Evolutionary conservation across 345 rosid species (phyloP).

Genomic region (Abelmoschus esculentus): DNA sequence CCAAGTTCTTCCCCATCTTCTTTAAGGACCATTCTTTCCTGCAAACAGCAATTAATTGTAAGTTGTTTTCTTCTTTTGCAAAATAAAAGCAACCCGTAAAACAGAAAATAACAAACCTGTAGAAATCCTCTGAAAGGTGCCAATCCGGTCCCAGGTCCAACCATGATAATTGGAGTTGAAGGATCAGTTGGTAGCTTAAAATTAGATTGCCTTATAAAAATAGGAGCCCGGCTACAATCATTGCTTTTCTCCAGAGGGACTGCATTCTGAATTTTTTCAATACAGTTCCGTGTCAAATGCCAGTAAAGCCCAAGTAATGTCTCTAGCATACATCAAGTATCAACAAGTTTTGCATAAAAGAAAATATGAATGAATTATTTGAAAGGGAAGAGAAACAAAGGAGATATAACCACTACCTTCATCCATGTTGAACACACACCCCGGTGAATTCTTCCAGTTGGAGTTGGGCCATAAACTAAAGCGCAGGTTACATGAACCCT

Average conservation of each 20-base stretch:
- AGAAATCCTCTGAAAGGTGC: slow-evolving; percentile 76
- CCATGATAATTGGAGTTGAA: slow-evolving; percentile 44
- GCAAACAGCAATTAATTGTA: slow-evolving; percentile 11
- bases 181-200: slow-evolving; percentile 51
- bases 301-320: not conserved
- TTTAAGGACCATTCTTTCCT: slow-evolving; percentile 81
- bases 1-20: slow-evolving; percentile 72
- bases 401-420: slow-evolving; percentile 39
- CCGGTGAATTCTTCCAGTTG: slow-evolving; percentile 75
- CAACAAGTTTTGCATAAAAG: not conserved
- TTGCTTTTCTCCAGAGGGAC: slow-evolving; percentile 43
- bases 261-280: slow-evolving; percentile 37
- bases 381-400: not conserved
- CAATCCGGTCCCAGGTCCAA: slow-evolving; percentile 71
- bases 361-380: not conserved
- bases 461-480: slow-evolving; percentile 73
- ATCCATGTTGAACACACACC: slow-evolving; percentile 99
- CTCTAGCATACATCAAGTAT: not conserved
- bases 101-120: slow-evolving; percentile 23
- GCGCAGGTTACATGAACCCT: slow-evolving; percentile 95
- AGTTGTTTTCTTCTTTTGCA: slow-evolving; percentile 1
- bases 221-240: slow-evolving; percentile 57
- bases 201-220: slow-evolving; percentile 55
- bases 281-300: not conserved
- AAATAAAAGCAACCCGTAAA: not conserved